These are phyloP conservation scores for Trametes sanguinea DNA, from an alignment of 768 basidiomycete species.

Conservation along the genomic window DNA sequence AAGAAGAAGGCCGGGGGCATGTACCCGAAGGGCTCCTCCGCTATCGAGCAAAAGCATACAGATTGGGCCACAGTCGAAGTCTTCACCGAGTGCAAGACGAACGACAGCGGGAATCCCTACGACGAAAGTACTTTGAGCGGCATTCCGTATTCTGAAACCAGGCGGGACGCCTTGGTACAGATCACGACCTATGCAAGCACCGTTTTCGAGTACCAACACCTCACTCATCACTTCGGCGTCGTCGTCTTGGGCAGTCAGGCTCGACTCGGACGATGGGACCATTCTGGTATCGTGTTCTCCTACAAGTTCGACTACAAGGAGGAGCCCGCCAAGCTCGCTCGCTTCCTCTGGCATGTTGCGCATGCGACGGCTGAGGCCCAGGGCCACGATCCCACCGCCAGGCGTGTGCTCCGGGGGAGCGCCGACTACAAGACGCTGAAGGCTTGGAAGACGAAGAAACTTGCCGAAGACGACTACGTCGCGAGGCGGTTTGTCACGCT, in stretches of 20 bases:
- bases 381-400: not conserved
- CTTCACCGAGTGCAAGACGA: no score
- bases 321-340: not conserved
- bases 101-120: no score
- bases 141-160: no score
- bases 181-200: no score
- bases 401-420: not conserved
- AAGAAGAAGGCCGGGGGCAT: no score
- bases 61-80: no score
- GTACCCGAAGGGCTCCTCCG: no score
- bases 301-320: not conserved
- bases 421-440: not conserved
- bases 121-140: no score
- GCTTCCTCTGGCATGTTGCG: not conserved
- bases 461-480: not conserved
- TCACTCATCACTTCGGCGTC: slow-evolving; percentile 2
- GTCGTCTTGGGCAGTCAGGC: not conserved
- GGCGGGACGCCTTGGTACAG: no score
- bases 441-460: not conserved
- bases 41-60: no score
- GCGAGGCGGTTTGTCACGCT: not conserved
- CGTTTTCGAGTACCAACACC: slow-evolving; percentile 2
- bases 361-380: not conserved
- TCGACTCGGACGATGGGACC: not conserved
- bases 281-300: not conserved